These are phyloP conservation scores for Plectosphaerella cucumerina DNA, from an alignment of 2,329 filamentous ascomycete genomes.

Conservation along the genomic window DNA sequence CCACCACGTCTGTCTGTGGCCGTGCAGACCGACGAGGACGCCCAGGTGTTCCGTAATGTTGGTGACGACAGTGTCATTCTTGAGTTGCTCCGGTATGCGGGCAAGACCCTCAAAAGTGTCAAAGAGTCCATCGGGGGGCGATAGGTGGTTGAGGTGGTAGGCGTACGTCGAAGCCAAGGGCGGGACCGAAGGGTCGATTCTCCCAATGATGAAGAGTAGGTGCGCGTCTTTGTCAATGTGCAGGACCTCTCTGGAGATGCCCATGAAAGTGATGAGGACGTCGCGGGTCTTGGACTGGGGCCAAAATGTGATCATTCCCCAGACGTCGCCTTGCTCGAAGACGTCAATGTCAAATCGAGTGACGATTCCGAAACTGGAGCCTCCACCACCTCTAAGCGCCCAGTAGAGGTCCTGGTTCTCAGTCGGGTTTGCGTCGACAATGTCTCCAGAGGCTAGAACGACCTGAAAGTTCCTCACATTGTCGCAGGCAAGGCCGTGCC, in stretches of 20 bases:
- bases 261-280: background rate
- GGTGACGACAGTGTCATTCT: background rate
- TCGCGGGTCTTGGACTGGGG: background rate
- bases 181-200: background rate
- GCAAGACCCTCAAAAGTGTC: background rate
- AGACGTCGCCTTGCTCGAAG: slow-evolving; percentile 22
- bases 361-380: slow-evolving; percentile 35
- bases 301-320: slow-evolving; percentile 11
- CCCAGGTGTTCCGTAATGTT: background rate
- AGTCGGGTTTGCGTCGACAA: slow-evolving; percentile 34
- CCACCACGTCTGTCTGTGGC: slow-evolving; percentile 23
- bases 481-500: slow-evolving; percentile 42
- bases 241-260: background rate
- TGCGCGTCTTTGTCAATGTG: background rate
- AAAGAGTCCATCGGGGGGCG: background rate
- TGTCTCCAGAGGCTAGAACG: slow-evolving; percentile 38
- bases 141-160: background rate
- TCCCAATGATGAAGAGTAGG: background rate
- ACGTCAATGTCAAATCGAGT: slow-evolving; percentile 24
- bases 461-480: slow-evolving; percentile 40
- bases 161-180: background rate
- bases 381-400: slow-evolving; percentile 33
- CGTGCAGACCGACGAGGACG: slow-evolving; percentile 18
- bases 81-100: background rate
- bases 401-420: slow-evolving; percentile 36